A percentile compares a stretch with the other conserved stretches of the same genome.
Evolutionary conservation across 192 early-diverging fungal species (phyloP).

Genomic region (Coemansia sp.): DNA sequence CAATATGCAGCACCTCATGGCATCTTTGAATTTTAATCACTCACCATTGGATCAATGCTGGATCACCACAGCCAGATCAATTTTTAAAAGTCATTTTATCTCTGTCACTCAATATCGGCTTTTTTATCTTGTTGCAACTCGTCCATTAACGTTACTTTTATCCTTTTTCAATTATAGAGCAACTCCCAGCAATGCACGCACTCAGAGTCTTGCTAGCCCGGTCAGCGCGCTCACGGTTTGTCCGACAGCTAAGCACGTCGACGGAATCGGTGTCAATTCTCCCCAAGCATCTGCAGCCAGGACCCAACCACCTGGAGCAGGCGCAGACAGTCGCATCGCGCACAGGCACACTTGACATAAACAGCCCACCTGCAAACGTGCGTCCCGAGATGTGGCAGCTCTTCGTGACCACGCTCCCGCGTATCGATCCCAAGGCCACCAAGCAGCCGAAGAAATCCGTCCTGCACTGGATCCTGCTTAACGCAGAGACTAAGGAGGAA

Average conservation of each 20-base stretch:
- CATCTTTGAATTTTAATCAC: too few relatives aligned
- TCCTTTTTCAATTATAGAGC: background rate
- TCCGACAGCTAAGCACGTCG: background rate
- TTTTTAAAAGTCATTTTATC: too few relatives aligned
- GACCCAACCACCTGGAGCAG: slow-evolving; percentile 1
- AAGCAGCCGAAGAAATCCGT: slow-evolving; percentile 23
- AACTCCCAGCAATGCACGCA: background rate
- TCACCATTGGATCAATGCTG: too few relatives aligned
- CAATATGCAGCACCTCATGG: too few relatives aligned
- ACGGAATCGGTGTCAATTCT: background rate
- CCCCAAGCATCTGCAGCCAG: slow-evolving; percentile 27
- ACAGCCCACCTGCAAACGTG: slow-evolving; percentile 13
- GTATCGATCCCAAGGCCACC: slow-evolving; percentile 10
- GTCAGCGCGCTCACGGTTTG: background rate
- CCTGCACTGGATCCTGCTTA: slow-evolving; percentile 33
- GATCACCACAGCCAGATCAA: too few relatives aligned
- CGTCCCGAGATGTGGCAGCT: slow-evolving; percentile 29
- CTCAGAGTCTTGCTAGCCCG: background rate
- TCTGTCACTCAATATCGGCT: too few relatives aligned
- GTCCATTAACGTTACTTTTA: too few relatives aligned
- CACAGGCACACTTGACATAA: slow-evolving; percentile 9
- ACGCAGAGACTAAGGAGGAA: slow-evolving; percentile 23
- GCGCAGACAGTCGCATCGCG: background rate
- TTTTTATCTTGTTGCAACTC: too few relatives aligned
- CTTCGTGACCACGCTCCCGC: slow-evolving; percentile 20